These are phyloP conservation scores for Tulasnella sp. DNA, from an alignment of 768 basidiomycete species.

Conservation along the genomic window DNA sequence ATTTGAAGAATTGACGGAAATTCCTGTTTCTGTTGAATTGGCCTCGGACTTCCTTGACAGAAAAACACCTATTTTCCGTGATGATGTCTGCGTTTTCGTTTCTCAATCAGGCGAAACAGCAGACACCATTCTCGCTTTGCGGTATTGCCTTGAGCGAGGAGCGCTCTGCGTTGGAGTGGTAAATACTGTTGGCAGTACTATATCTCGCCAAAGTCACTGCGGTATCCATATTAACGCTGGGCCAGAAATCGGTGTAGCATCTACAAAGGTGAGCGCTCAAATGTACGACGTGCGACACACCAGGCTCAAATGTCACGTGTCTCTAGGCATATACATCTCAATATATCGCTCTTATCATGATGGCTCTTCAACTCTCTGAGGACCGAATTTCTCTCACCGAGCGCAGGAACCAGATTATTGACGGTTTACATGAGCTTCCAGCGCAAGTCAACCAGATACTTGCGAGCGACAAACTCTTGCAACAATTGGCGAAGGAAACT, in stretches of 20 bases:
- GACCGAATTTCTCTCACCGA: constrained; percentile 88
- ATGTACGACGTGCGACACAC: no score
- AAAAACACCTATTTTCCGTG: constrained; percentile 98
- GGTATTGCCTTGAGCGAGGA: constrained; percentile 93
- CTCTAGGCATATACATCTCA: constrained; percentile 90
- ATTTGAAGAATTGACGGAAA: constrained; percentile 98
- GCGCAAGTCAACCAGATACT: constrained; percentile 79
- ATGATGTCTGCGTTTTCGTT: constrained; percentile 92
- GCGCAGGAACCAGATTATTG: constrained; percentile 86
- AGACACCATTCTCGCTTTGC: constrained; percentile 89
- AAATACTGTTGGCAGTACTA: constrained; percentile 95
- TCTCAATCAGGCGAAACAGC: constrained; percentile 98
- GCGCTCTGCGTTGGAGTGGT: constrained; percentile 95
- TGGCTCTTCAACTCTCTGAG: constrained; percentile 95
- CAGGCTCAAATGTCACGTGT: background rate
- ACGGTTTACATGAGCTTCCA: constrained; percentile 83
- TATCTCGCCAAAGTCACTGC: constrained; percentile 96
- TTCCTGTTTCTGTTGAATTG: constrained; percentile 91
- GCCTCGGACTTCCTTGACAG: constrained; percentile 98
- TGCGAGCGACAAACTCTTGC: constrained; percentile 57
- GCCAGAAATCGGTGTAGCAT: constrained; percentile 97
- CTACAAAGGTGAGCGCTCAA: constrained; percentile 82
- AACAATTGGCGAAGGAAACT: constrained; percentile 72
- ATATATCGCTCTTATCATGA: constrained; percentile 95
- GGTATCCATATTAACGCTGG: constrained; percentile 99